Base-by-base conservation (phyloP, 2,329 filamentous ascomycete species). In the Epicoccum sorghinum region DNA sequence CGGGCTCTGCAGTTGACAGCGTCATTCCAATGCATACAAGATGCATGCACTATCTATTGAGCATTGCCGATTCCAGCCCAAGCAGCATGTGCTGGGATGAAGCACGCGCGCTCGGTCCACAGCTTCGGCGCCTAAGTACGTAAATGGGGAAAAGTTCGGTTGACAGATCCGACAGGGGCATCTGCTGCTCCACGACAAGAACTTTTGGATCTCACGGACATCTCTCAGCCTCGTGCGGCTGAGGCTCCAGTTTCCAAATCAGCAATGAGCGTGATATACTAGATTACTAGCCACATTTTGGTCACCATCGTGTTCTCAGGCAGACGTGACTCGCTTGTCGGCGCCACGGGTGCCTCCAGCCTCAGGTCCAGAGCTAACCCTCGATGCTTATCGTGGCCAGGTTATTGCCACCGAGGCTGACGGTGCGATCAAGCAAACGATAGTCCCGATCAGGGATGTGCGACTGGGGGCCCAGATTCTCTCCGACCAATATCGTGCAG, bases 281-380 rank as follows among this genome's bases (percentile, higher is more conserved):
- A 32, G 40, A 12, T 2, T 9, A 48, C 35, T 35, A 48, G 51
- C 45, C 44, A 48, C 51, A 40, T 12, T 27, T 40, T 18, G 43
- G 40, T 39, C 18, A 37, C 35, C 29, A 30, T 35, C 30, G 9
- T 46, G 14, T 40, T 12, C 12, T 24, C 35, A 8, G 22, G 22
- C 46, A 49, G 45, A 29, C 51, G 29, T 54, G 45, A 30, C 35
- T 45, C 41, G 27, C 7, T 8, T 8, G 4, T 53, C 39, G 36
- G 35, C 29, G 25, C 45, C 45, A 44, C 35, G 42, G 40, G 10
- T 10, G 38, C 18, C 32, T 43, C 23, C 40, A 49, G 23, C 18
- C 40, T 37, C n/a, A 12, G 32, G 35, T 40, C 27, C 27, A 45
- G 40, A 29, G 36, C 36, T 35, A 14, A 12, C 35, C 25, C 29